A percentile compares a stretch with the other conserved stretches of the same genome.
These are phyloP conservation scores for Chlorociboria aeruginascens DNA, from an alignment of 495 filamentous ascomycete genomes.

Conservation along the genomic window DNA sequence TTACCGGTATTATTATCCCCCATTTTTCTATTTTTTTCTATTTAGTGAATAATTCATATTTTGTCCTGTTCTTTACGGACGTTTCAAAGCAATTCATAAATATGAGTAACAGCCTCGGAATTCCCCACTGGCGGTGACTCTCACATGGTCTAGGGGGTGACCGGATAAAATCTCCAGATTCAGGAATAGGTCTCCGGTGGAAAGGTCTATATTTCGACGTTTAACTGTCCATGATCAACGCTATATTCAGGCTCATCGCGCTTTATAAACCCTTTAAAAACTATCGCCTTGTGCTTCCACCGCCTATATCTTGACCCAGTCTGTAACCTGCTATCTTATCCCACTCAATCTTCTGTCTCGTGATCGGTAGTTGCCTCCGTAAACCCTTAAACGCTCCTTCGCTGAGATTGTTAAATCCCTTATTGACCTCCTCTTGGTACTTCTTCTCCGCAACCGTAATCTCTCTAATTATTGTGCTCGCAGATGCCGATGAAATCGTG, in stretches of 20 bases:
- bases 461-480: conserved; percentile 55
- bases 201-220: too few species aligned
- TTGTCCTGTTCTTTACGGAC: too few species aligned
- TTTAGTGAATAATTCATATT: too few species aligned
- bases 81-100: too few species aligned
- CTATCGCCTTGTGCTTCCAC: conserved; percentile 35
- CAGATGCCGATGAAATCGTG: conserved; percentile 47
- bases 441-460: conserved; percentile 74
- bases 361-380: conserved; percentile 86
- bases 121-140: too few species aligned
- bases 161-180: background rate
- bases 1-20: too few species aligned
- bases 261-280: background rate
- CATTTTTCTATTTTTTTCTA: too few species aligned
- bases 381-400: conserved; percentile 93
- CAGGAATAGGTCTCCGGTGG: too few species aligned
- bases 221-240: background rate
- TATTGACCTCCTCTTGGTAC: conserved; percentile 93
- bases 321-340: conserved; percentile 96
- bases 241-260: background rate
- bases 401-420: conserved; percentile 73
- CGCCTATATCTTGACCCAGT: conserved; percentile 62
- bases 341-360: conserved; percentile 98
- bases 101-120: too few species aligned
- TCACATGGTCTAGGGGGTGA: too few species aligned